phyloP scores from a whole-genome alignment of 345 rosid genomes.

The Carallia brachiata region DNA sequence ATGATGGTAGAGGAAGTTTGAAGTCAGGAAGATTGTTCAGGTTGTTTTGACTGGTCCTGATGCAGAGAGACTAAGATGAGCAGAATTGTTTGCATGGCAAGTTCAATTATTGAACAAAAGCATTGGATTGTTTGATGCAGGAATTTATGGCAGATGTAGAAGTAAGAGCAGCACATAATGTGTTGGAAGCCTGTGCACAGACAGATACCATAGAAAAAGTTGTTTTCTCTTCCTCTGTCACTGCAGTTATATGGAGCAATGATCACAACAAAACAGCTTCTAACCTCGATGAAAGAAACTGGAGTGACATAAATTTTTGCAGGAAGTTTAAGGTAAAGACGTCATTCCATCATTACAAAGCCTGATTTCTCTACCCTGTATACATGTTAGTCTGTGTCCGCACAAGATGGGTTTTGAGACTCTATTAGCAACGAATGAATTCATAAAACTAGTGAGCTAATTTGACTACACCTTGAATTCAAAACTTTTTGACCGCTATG shows the following conservation, averaged over 20 bases:
- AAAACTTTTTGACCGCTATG: no score
- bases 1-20: no score
- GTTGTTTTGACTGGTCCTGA: no score
- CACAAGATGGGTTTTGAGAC: not conserved
- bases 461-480: no score
- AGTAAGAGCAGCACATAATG: constrained; percentile 66
- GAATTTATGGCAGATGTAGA: constrained; percentile 64
- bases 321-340: constrained; percentile 49
- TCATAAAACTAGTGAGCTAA: no score
- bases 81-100: not conserved
- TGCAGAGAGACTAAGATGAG: no score
- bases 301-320: constrained; percentile 53
- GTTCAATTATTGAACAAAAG: no score
- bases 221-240: constrained; percentile 58
- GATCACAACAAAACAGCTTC: constrained; percentile 20
- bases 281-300: constrained; percentile 45
- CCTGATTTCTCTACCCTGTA: not conserved
- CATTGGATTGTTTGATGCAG: constrained; percentile 27
- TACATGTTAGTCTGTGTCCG: not conserved
- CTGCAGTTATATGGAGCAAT: constrained; percentile 54
- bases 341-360: not conserved
- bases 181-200: constrained; percentile 69
- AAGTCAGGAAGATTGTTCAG: no score
- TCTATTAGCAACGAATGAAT: no score
- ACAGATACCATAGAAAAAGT: constrained; percentile 55